Evolutionary conservation across 371 early-diverging fungal genomes (phyloP), one percentile per base, ranked within the genome.

Genomic region (Mucor indicus): DNA sequence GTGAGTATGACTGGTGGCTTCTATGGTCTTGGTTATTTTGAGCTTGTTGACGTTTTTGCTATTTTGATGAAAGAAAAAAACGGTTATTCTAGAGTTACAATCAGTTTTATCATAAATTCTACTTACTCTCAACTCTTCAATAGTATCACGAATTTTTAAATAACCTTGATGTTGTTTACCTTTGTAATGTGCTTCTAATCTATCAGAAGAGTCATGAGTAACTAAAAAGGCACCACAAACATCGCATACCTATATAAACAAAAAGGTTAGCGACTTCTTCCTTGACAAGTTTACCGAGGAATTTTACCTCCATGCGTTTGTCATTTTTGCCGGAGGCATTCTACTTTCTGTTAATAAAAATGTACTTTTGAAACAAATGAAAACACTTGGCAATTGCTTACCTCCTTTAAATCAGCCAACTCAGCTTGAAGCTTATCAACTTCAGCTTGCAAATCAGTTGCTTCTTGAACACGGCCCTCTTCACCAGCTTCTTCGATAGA

Each of bases 111-210:
- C n/a, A n/a, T n/a, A n/a, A n/a, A 13, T 33, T 33, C 33, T 42
- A 48, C 61, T 59, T 70, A 80, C 81, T 72, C 85, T 87, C 70
- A 77, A 76, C 51, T 86, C 83, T 38, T 89, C 87, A 43, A 90
- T 75, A 6, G 92, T 83, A 41, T 87, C 84, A 45, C 92, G 80
- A 30, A 94, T 89, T 57, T 80, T 86, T 13, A 83, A 65, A 66
- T 86, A 94, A 1, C 94, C 94, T 41, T 83, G 85, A 64, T 94
- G 93, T 63, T 93, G 93, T 67, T 92, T 92, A 49, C 94, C 94
- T 48, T 82, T 79, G 44, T 88, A 75, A 63, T 94, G 94, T 20
- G 93, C 91, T 48, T 91, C 92, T 58, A 92, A 66, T 23, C 92
- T 75, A 57, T 88, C 84, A 23, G 87, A 77, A 27, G 87, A 84